Percentiles rank a stretch among this genome's conserved stretches.
Evolutionary conservation across 768 basidiomycete species (phyloP).

Genomic region (Suillus spraguei): DNA sequence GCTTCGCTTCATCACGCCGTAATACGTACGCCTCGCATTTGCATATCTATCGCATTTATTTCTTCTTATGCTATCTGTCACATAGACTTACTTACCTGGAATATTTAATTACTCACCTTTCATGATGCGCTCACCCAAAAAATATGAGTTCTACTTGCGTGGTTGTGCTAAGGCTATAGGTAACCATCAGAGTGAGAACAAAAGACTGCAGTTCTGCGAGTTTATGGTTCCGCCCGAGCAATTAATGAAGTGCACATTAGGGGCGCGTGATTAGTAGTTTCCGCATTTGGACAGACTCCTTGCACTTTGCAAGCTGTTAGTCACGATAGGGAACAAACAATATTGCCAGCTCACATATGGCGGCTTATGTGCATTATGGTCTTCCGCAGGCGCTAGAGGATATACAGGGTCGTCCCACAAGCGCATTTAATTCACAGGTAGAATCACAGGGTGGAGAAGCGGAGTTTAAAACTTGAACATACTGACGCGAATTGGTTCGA

Average conservation of each 20-base stretch:
- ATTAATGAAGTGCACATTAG: background rate
- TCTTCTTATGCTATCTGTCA: background rate
- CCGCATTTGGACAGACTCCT: slow-evolving; percentile 3
- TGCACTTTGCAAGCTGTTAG: background rate
- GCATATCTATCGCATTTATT: slow-evolving; percentile 5
- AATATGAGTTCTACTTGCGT: background rate
- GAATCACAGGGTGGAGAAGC: slow-evolving; percentile 11
- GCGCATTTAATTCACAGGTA: slow-evolving; percentile 2
- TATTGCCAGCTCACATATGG: background rate
- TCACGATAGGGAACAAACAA: background rate
- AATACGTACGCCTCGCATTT: background rate
- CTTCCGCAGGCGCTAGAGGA: background rate
- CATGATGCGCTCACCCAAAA: too few species aligned
- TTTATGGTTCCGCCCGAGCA: background rate
- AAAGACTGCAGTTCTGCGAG: background rate
- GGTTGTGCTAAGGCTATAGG: background rate
- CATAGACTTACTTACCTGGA: slow-evolving; percentile 3
- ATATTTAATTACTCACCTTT: background rate
- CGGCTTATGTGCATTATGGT: background rate
- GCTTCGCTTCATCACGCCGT: background rate
- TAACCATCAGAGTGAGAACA: slow-evolving; percentile 1
- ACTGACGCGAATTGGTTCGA: slow-evolving; percentile 17
- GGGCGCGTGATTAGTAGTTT: background rate
- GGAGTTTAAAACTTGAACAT: slow-evolving; percentile 29
- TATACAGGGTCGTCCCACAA: background rate